A percentile compares a stretch with the other conserved stretches of the same genome.
phyloP scores from a whole-genome alignment of 768 basidiomycete genomes.

The Suillus decipiens region DNA sequence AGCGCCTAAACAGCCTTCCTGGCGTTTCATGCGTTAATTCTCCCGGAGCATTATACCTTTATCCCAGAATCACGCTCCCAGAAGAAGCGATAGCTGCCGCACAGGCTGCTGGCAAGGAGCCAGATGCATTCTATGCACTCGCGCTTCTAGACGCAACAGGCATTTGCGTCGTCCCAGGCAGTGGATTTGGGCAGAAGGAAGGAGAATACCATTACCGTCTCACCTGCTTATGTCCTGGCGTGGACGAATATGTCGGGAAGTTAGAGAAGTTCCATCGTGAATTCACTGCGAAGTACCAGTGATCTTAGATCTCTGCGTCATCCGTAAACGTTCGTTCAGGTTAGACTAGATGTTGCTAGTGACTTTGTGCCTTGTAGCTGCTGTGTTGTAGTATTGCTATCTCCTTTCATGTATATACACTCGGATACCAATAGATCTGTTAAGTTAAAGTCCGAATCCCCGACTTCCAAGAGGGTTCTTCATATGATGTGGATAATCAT shows the following conservation, averaged over 20 bases:
- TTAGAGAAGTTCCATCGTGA: conserved; percentile 73
- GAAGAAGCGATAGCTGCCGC: conserved; percentile 75
- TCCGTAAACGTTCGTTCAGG: background rate
- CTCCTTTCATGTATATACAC: background rate
- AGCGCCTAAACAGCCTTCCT: conserved; percentile 75
- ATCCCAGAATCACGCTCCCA: conserved; percentile 79
- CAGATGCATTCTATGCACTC: conserved; percentile 89
- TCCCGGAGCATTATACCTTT: conserved; percentile 93
- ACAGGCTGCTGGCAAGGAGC: conserved; percentile 65
- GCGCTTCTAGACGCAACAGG: conserved; percentile 84
- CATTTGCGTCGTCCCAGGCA: conserved; percentile 92
- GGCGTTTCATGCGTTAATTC: conserved; percentile 91
- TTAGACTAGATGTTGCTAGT: background rate
- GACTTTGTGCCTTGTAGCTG: background rate
- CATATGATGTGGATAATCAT: too few species aligned
- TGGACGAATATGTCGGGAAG: conserved; percentile 88
- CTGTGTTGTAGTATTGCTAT: background rate
- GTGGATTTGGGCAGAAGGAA: conserved; percentile 91
- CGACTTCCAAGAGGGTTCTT: too few species aligned
- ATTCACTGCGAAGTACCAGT: conserved; percentile 55
- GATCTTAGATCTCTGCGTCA: background rate
- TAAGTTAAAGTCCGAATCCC: background rate
- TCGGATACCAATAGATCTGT: background rate
- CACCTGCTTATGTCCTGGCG: conserved; percentile 93
- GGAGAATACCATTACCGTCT: conserved; percentile 90